phyloP scores from a whole-genome alignment of 192 early-diverging fungal genomes.

The Cetraspora pellucida region DNA sequence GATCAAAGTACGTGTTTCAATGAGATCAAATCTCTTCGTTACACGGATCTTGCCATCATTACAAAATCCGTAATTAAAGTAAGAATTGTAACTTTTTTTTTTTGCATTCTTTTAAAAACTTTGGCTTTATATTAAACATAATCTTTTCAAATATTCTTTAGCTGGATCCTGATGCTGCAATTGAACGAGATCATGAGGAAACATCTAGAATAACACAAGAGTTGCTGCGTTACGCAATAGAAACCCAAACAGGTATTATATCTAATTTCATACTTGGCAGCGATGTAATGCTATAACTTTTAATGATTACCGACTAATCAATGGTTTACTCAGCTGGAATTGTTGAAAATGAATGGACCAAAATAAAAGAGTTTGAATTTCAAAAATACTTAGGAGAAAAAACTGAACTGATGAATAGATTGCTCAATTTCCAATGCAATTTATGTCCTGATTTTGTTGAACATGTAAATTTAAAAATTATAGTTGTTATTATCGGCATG shows the following conservation, averaged over 20 bases:
- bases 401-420: conserved; percentile 46
- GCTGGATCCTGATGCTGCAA: conserved; percentile 41
- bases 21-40: conserved; percentile 49
- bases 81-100: conserved; percentile 9
- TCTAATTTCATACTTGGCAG: neutral
- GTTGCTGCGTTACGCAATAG: conserved; percentile 38
- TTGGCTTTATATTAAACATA: conserved; percentile 12
- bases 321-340: conserved; percentile 34
- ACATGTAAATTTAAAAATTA: conserved; percentile 60
- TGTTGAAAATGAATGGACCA: conserved; percentile 81
- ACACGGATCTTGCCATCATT: conserved; percentile 60
- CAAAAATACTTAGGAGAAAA: conserved; percentile 72
- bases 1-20: conserved; percentile 33
- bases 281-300: neutral
- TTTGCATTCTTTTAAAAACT: neutral
- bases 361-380: conserved; percentile 87
- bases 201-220: conserved; percentile 38
- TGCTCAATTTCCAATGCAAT: conserved; percentile 67
- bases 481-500: neutral
- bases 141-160: neutral
- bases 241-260: conserved; percentile 38
- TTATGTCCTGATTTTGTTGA: conserved; percentile 75
- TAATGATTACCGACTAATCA: neutral
- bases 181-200: conserved; percentile 39
- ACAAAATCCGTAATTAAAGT: conserved; percentile 60